A percentile compares a stretch with the other conserved stretches of the same genome.
Evolutionary conservation across 306 rosid genomes (phyloP).

Genomic region (Corylus americana): DNA sequence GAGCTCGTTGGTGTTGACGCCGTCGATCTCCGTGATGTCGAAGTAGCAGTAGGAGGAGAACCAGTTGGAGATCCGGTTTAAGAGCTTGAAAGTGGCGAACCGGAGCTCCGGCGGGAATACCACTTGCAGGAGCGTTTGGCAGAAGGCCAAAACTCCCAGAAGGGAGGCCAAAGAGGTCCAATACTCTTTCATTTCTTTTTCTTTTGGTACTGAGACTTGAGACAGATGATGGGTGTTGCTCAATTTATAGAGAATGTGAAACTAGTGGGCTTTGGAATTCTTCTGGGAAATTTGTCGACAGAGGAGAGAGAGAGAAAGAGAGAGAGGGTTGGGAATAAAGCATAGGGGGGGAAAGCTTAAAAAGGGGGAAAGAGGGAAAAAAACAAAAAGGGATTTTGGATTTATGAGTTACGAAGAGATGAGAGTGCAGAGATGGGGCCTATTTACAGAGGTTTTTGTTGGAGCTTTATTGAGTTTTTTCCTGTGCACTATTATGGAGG

Average conservation of each 20-base stretch:
- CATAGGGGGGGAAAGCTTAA: slow-evolving; percentile 4
- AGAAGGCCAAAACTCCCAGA: slow-evolving; percentile 84
- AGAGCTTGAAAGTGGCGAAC: slow-evolving; percentile 57
- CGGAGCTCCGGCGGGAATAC: slow-evolving; percentile 95
- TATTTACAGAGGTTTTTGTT: slow-evolving; percentile 26
- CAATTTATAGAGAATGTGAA: slow-evolving; percentile 44
- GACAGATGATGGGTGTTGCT: not conserved
- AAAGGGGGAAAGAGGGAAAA: not conserved
- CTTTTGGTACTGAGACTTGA: not conserved
- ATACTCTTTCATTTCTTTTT: slow-evolving; percentile 59
- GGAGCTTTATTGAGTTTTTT: slow-evolving; percentile 6
- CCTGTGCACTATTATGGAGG: slow-evolving; percentile 28
- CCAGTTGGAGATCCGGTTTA: slow-evolving; percentile 54
- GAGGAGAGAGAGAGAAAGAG: not conserved
- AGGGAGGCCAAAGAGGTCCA: slow-evolving; percentile 89
- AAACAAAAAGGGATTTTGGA: slow-evolving; percentile 47
- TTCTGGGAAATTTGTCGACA: slow-evolving; percentile 11
- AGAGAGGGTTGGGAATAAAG: slow-evolving; percentile 3
- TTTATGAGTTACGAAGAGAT: slow-evolving; percentile 41
- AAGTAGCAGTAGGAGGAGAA: slow-evolving; percentile 85
- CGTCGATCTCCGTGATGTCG: slow-evolving; percentile 93
- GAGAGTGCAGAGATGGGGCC: slow-evolving; percentile 43
- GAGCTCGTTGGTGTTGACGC: slow-evolving; percentile 97
- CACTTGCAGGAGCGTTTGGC: slow-evolving; percentile 70
- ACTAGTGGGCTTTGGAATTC: not conserved